These are phyloP conservation scores for Brassica rapa DNA, from an alignment of 345 rosid species.

Conservation along the genomic window DNA sequence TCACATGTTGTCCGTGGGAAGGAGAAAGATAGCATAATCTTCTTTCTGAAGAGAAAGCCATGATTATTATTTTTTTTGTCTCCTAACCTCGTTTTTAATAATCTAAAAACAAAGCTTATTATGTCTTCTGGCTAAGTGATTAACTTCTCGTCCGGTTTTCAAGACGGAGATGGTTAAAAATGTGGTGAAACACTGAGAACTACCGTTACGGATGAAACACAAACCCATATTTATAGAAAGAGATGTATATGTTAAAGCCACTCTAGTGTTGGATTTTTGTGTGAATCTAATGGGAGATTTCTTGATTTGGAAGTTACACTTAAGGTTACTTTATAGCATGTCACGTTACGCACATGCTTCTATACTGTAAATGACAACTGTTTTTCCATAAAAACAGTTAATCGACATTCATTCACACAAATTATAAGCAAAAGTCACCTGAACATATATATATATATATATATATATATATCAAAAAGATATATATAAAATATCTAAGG, in stretches of 20 bases:
- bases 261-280: conserved; percentile 6
- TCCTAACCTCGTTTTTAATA: background rate
- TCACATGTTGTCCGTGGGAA: conserved; percentile 49
- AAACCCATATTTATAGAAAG: conserved; percentile 23
- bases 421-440: conserved; percentile 32
- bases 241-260: conserved; percentile 5
- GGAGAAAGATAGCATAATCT: conserved; percentile 43
- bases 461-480: background rate
- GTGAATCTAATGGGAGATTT: conserved; percentile 10
- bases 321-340: conserved; percentile 23
- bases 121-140: conserved; percentile 1
- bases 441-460: background rate
- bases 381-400: background rate
- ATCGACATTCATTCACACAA: background rate
- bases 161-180: conserved; percentile 24
- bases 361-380: conserved; percentile 12
- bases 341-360: conserved; percentile 23
- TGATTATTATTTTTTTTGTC: background rate
- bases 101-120: conserved; percentile 3
- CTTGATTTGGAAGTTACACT: conserved; percentile 18
- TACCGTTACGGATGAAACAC: conserved; percentile 15
- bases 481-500: background rate
- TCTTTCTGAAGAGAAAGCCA: conserved; percentile 1
- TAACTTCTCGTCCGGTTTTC: background rate
- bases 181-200: conserved; percentile 20